Evolutionary conservation across 2,329 filamentous ascomycete species (phyloP).

Genomic region (Corinectria fuckeliana): DNA sequence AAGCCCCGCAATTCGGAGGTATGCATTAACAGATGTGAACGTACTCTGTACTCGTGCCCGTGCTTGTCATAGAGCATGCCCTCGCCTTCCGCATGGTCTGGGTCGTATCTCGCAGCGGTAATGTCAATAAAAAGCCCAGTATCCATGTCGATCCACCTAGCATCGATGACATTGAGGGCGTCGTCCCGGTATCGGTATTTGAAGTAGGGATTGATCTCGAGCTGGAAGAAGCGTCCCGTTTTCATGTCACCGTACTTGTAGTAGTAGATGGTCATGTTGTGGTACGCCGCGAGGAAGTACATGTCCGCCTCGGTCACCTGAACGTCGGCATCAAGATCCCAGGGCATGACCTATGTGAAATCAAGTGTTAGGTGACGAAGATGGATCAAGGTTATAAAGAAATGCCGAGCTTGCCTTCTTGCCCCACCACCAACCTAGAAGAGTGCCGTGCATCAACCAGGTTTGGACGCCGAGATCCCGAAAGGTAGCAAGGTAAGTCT

Average conservation of each 20-base stretch:
- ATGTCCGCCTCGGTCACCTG: conserved; percentile 74
- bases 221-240: conserved; percentile 52
- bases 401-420: conserved; percentile 46
- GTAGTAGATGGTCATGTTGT: conserved; percentile 65
- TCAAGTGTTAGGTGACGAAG: conserved; percentile 9
- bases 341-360: conserved; percentile 66
- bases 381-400: neutral
- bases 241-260: conserved; percentile 48
- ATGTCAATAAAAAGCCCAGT: conserved; percentile 59
- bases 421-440: conserved; percentile 90
- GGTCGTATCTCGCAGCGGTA: conserved; percentile 56
- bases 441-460: conserved; percentile 85
- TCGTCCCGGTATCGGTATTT: conserved; percentile 47
- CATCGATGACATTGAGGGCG: conserved; percentile 53
- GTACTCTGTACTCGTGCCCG: conserved; percentile 56
- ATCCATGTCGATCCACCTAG: conserved; percentile 55
- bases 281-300: conserved; percentile 67
- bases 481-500: conserved; percentile 75
- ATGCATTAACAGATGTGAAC: neutral
- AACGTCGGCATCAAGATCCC: conserved; percentile 80
- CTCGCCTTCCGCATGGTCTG: conserved; percentile 49
- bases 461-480: conserved; percentile 72
- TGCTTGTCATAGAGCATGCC: conserved; percentile 59
- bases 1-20: neutral
- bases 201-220: conserved; percentile 57